A percentile compares a stretch with the other conserved stretches of the same genome.
Evolutionary conservation across 805 yeast genomes (phyloP).

Genomic region (Komagataella ulmi): DNA sequence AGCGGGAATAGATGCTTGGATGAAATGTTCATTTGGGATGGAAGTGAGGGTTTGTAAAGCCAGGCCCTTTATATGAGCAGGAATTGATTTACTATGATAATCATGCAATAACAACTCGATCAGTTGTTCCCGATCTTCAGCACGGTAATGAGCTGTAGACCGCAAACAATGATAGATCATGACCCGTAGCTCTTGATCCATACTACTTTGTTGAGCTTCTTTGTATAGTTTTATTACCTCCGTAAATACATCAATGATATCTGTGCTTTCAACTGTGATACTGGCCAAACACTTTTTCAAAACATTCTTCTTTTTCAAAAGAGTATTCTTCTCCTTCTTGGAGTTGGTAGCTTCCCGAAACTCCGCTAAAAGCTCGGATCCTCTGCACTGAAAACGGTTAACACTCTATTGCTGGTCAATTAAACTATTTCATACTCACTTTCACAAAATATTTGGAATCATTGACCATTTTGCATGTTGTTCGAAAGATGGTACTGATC

Average conservation of each 20-base stretch:
- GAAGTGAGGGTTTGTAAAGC: conserved; percentile 54
- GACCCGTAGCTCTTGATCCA: conserved; percentile 56
- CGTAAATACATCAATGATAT: conserved; percentile 52
- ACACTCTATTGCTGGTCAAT: not conserved
- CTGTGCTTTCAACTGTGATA: conserved; percentile 70
- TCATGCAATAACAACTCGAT: conserved; percentile 44
- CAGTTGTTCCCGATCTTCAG: conserved; percentile 40
- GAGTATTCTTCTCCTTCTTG: conserved; percentile 24
- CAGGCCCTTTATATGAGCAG: conserved; percentile 40
- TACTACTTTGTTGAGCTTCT: conserved; percentile 16
- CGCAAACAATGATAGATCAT: conserved; percentile 57
- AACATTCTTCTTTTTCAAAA: conserved; percentile 27
- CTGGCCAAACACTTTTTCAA: conserved; percentile 72
- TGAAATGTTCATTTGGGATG: conserved; percentile 39
- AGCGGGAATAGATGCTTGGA: conserved; percentile 27
- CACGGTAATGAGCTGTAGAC: conserved; percentile 45
- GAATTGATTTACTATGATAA: conserved; percentile 20
- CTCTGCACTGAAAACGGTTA: conserved; percentile 7
- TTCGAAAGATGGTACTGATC: not conserved
- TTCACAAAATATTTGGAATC: not conserved
- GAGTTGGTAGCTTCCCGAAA: conserved; percentile 7
- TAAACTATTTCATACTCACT: not conserved
- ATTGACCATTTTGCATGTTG: not conserved
- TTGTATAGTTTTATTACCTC: conserved; percentile 46
- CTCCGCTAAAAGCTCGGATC: conserved; percentile 17